These are phyloP conservation scores for Phaeosphaeria sp. DNA, from an alignment of 2,329 filamentous ascomycete genomes.

Conservation along the genomic window DNA sequence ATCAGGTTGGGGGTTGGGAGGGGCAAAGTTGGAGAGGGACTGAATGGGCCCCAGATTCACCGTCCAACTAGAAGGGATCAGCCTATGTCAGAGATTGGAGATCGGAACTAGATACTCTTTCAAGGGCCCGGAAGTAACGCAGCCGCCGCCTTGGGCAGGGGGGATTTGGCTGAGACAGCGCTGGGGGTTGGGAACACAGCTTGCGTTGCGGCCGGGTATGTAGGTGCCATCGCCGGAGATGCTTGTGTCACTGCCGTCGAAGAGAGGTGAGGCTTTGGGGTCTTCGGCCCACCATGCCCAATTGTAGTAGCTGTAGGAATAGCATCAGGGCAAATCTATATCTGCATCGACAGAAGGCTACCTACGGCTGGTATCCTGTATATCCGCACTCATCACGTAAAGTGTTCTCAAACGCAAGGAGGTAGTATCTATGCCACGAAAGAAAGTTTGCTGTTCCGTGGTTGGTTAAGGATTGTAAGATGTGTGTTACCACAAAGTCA, in stretches of 20 bases:
- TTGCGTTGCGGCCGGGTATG: conserved; percentile 29
- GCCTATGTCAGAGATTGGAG: not conserved
- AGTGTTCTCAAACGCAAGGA: conserved; percentile 50
- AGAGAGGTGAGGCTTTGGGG: conserved; percentile 56
- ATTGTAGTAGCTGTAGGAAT: conserved; percentile 46
- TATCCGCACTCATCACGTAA: conserved; percentile 52
- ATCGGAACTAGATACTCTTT: conserved; percentile 41
- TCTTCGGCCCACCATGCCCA: conserved; percentile 58
- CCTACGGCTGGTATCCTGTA: conserved; percentile 52
- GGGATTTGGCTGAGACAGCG: conserved; percentile 1
- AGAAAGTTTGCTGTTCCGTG: conserved; percentile 43
- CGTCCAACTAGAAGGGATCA: conserved; percentile 20
- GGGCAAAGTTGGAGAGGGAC: conserved; percentile 22
- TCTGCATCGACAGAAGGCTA: not conserved
- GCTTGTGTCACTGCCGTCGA: conserved; percentile 60
- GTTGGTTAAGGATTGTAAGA: conserved; percentile 36
- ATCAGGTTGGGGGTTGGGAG: conserved; percentile 33
- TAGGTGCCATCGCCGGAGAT: conserved; percentile 54
- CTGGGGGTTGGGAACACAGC: conserved; percentile 27
- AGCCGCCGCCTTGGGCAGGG: conserved; percentile 61
- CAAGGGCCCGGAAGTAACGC: conserved; percentile 59
- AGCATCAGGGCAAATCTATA: not conserved
- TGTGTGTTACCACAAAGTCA: conserved; percentile 43
- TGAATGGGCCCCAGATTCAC: conserved; percentile 57
- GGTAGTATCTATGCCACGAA: conserved; percentile 51